These are phyloP conservation scores for Brassica juncea DNA, from an alignment of 345 rosid genomes.

Conservation along the genomic window DNA sequence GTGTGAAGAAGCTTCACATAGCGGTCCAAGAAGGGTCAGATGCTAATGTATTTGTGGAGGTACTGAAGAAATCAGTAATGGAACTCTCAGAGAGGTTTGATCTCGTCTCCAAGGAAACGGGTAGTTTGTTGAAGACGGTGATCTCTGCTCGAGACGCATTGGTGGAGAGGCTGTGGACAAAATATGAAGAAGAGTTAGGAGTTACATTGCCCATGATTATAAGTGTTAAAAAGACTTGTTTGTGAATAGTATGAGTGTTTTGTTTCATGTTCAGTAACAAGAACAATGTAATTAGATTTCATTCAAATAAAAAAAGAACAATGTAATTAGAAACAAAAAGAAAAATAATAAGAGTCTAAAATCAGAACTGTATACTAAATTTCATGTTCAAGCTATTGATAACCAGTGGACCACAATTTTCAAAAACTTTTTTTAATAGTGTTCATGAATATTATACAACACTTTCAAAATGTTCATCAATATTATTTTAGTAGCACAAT, in stretches of 20 bases:
- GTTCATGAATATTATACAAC: no score
- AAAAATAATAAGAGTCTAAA: no score
- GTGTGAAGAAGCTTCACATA: slow-evolving; percentile 55
- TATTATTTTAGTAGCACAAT: no score
- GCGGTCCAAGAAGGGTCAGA: slow-evolving; percentile 52
- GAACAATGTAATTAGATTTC: background rate
- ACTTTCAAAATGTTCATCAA: no score
- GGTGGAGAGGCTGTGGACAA: slow-evolving; percentile 63
- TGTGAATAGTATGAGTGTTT: slow-evolving; percentile 13
- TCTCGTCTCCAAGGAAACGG: slow-evolving; percentile 54
- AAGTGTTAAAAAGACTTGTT: slow-evolving; percentile 1
- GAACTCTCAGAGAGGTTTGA: slow-evolving; percentile 65
- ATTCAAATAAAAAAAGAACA: background rate
- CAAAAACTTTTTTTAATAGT: no score
- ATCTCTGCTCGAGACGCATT: slow-evolving; percentile 69
- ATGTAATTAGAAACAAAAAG: background rate
- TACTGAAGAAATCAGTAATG: slow-evolving; percentile 45
- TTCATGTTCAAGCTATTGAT: no score
- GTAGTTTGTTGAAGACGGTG: slow-evolving; percentile 61
- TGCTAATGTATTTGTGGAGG: slow-evolving; percentile 34
- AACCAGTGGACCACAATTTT: no score
- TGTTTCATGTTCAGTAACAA: background rate
- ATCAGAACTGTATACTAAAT: background rate
- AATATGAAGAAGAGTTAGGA: slow-evolving; percentile 31
- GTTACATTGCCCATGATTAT: slow-evolving; percentile 17